Conservation (phyloP, 2,329 filamentous ascomycete genomes). For the Aspergillus vadensis region DNA sequence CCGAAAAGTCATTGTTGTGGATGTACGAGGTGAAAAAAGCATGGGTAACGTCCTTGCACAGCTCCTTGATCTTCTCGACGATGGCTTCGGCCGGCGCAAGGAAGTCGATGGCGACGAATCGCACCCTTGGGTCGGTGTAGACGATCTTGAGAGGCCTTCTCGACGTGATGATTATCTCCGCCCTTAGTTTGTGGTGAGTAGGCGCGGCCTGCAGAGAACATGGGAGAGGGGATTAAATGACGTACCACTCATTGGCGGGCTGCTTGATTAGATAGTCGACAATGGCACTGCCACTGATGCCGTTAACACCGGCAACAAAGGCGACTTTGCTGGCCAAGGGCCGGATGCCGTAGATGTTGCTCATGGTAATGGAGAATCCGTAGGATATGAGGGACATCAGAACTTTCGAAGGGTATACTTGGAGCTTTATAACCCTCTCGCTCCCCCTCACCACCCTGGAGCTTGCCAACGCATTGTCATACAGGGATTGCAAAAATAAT, state of each 20-base stretch:
- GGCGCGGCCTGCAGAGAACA: neutral
- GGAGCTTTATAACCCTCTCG: neutral
- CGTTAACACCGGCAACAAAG: neutral
- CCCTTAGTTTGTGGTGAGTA: constrained; percentile 8
- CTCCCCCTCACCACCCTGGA: neutral
- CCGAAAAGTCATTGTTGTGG: constrained; percentile 31
- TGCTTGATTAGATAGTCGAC: neutral
- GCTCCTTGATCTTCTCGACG: constrained; percentile 14
- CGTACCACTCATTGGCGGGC: neutral
- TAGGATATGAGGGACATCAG: neutral
- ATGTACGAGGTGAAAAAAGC: constrained; percentile 38
- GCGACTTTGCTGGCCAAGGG: neutral
- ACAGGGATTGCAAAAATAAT: no score
- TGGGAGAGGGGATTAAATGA: neutral
- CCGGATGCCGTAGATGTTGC: neutral
- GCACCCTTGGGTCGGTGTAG: constrained; percentile 25
- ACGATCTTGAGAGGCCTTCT: constrained; percentile 23
- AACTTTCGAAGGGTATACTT: neutral
- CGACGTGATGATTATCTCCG: constrained; percentile 33
- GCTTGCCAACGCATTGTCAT: no score
- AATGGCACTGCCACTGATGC: neutral
- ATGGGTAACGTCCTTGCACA: constrained; percentile 35
- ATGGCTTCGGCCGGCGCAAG: constrained; percentile 20
- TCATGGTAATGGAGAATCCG: neutral
- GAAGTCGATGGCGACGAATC: constrained; percentile 37